phyloP scores from a whole-genome alignment of 2,329 filamentous ascomycete species.

The Neurospora sp. region DNA sequence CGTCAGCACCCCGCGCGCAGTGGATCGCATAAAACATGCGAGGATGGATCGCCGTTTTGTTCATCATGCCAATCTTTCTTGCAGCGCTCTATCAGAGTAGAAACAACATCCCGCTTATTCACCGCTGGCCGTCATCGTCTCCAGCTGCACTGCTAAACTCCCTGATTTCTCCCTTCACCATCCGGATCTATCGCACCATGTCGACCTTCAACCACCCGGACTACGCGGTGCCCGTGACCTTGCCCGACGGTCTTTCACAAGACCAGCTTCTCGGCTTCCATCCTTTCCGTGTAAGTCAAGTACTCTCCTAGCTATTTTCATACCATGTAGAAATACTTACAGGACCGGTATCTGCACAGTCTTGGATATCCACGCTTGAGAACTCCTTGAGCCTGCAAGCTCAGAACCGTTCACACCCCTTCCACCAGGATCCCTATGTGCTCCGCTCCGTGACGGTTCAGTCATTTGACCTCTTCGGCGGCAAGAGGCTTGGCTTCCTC shows the following conservation, averaged over 20 bases:
- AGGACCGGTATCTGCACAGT: slow-evolving; percentile 22
- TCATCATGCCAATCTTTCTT: slow-evolving; percentile 7
- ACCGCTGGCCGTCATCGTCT: slow-evolving; percentile 8
- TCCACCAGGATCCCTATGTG: slow-evolving; percentile 42
- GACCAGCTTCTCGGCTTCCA: slow-evolving; percentile 36
- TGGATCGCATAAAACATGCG: slow-evolving; percentile 1
- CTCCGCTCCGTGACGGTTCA: slow-evolving; percentile 43
- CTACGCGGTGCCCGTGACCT: slow-evolving; percentile 30
- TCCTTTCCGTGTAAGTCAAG: slow-evolving; percentile 36
- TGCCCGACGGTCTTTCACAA: slow-evolving; percentile 34
- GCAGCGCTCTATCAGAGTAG: slow-evolving; percentile 5
- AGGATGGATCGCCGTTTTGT: slow-evolving; percentile 2
- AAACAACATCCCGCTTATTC: slow-evolving; percentile 8
- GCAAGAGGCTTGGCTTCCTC: slow-evolving; percentile 41
- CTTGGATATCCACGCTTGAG: slow-evolving; percentile 39
- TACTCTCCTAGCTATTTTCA: not conserved
- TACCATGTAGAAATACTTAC: slow-evolving; percentile 2
- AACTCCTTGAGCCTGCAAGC: slow-evolving; percentile 37
- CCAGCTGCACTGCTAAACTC: not conserved
- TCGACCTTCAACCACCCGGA: slow-evolving; percentile 30
- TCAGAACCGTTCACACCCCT: slow-evolving; percentile 34
- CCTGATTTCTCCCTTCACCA: slow-evolving; percentile 3
- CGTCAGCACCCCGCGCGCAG: not conserved
- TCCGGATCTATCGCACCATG: slow-evolving; percentile 21
- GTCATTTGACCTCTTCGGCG: slow-evolving; percentile 42